Conservation (phyloP, 2,329 filamentous ascomycete species). For the Pseudopyricularia cyperi region DNA sequence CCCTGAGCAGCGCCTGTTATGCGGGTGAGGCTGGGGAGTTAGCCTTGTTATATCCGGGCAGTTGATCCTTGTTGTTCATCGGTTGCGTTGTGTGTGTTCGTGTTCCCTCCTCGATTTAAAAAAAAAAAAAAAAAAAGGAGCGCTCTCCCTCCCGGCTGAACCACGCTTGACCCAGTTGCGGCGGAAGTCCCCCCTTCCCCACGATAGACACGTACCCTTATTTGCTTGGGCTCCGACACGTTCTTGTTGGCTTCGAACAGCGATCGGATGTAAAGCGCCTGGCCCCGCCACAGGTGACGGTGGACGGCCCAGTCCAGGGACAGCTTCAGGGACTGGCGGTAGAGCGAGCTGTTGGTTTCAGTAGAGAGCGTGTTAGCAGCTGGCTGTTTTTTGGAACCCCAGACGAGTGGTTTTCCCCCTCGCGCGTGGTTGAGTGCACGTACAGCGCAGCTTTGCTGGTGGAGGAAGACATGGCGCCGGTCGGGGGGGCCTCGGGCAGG, state of each 20-base stretch:
- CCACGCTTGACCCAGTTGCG: not conserved
- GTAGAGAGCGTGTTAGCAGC: slow-evolving; percentile 5
- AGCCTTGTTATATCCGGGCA: not conserved
- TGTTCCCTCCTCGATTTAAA: too few species aligned
- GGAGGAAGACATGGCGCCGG: slow-evolving; percentile 10
- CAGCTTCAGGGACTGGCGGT: slow-evolving; percentile 85
- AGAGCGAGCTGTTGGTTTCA: slow-evolving; percentile 49
- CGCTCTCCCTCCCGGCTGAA: slow-evolving; percentile 5
- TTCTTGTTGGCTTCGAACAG: slow-evolving; percentile 90
- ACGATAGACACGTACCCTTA: not conserved
- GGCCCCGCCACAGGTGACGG: slow-evolving; percentile 84
- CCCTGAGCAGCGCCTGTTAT: slow-evolving; percentile 66
- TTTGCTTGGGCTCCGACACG: slow-evolving; percentile 67
- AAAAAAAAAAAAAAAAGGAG: too few species aligned
- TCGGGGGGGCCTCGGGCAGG: not conserved
- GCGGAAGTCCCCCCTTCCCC: too few species aligned
- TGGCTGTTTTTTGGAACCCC: not conserved
- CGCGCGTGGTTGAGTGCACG: slow-evolving; percentile 14
- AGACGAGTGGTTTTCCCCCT: not conserved
- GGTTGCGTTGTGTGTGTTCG: too few species aligned
- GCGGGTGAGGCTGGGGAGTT: not conserved
- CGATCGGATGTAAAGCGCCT: slow-evolving; percentile 88
- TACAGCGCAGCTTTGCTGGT: slow-evolving; percentile 37
- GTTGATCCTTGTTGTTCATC: not conserved
- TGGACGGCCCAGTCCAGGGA: slow-evolving; percentile 93